Percentiles rank a stretch among this genome's conserved stretches.
Evolutionary conservation across 2,329 filamentous ascomycete species (phyloP).

Genomic region (Microsporum canis): DNA sequence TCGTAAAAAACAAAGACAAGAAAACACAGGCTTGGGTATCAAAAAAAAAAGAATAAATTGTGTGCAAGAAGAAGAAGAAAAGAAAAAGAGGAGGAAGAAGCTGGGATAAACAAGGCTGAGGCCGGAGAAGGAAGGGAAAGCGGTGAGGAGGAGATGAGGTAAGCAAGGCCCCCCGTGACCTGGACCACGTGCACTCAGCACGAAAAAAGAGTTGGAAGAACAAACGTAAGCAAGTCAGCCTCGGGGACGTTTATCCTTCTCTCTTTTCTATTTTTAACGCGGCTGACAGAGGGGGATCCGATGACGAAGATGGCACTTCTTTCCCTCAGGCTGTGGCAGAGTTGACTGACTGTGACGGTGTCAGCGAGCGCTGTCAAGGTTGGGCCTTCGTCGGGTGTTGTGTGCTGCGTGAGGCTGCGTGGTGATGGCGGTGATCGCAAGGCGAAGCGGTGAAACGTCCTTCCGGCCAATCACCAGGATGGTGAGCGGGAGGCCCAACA

Average conservation of each 20-base stretch:
- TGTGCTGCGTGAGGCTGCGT: background rate
- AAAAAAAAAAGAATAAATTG: background rate
- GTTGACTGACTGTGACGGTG: background rate
- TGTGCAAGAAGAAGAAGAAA: background rate
- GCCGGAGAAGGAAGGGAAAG: background rate
- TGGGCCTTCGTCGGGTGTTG: background rate
- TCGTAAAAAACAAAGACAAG: background rate
- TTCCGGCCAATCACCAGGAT: background rate
- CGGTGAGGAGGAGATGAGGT: background rate
- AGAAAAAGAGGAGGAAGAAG: background rate
- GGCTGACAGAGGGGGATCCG: background rate
- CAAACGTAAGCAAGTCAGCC: background rate
- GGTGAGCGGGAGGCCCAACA: background rate
- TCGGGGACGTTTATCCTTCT: background rate
- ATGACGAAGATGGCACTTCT: background rate
- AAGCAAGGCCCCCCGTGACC: background rate
- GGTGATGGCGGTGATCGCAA: background rate
- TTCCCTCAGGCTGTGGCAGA: background rate
- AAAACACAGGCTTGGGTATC: slow-evolving; percentile 1
- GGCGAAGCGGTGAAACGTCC: background rate
- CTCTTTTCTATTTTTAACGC: background rate
- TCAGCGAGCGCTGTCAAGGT: background rate
- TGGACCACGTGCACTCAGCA: background rate
- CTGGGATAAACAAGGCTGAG: background rate
- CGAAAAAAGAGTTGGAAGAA: background rate